phyloP scores from a whole-genome alignment of 148 eudicot genomes.

The Pouteria glomerata region DNA sequence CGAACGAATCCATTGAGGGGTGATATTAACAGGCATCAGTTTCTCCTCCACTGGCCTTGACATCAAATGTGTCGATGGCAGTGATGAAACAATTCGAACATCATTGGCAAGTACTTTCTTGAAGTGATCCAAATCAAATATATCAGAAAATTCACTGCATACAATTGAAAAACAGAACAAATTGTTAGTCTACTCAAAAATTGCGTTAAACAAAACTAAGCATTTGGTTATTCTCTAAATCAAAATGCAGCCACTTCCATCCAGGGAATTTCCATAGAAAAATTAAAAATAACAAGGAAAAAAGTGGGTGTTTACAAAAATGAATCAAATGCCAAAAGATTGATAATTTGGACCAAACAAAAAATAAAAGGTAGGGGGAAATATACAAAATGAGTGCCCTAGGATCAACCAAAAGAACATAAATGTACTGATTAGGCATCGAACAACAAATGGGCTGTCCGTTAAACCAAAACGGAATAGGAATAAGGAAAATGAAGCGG shows the following conservation, averaged over 20 bases:
- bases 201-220: background rate
- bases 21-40: slow-evolving; percentile 60
- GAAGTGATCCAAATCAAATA: slow-evolving; percentile 94
- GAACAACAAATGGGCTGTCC: background rate
- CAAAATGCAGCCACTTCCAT: background rate
- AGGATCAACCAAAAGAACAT: background rate
- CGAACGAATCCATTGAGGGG: slow-evolving; percentile 81
- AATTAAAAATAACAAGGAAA: no score
- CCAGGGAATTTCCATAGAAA: background rate
- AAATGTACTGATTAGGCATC: background rate
- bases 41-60: slow-evolving; percentile 74
- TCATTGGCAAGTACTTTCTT: slow-evolving; percentile 71
- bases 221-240: background rate
- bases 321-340: background rate
- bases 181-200: slow-evolving; percentile 5
- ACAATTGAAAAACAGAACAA: background rate
- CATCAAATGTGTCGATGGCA: slow-evolving; percentile 88
- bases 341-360: background rate
- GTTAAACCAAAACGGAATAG: background rate
- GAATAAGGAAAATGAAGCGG: background rate
- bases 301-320: background rate
- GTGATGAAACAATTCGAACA: slow-evolving; percentile 71
- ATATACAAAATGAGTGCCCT: background rate
- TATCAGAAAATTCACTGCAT: slow-evolving; percentile 90
- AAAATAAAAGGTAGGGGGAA: background rate